Evolutionary conservation across 2,329 filamentous ascomycete species (phyloP).

Genomic region (Gliomastix tumulicola): DNA sequence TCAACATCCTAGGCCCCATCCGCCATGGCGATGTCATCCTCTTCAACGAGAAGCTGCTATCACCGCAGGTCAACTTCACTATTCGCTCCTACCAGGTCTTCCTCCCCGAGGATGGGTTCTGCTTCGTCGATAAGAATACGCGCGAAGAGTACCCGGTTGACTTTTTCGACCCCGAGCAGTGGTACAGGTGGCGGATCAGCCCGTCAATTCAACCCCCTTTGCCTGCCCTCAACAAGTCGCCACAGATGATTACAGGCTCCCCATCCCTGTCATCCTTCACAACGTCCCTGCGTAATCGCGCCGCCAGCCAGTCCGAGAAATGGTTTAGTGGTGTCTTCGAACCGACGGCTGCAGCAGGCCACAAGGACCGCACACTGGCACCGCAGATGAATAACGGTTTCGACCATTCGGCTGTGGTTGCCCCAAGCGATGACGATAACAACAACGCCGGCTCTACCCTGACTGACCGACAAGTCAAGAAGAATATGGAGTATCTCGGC

Average conservation of each 20-base stretch:
- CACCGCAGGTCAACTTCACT: constrained; percentile 88
- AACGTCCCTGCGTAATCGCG: constrained; percentile 34
- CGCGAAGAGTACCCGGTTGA: constrained; percentile 75
- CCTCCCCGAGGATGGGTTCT: constrained; percentile 78
- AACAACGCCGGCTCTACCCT: constrained; percentile 14
- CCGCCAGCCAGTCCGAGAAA: constrained; percentile 33
- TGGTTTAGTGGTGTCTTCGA: neutral
- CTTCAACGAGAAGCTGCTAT: constrained; percentile 81
- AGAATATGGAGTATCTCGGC: constrained; percentile 57
- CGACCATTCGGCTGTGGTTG: neutral
- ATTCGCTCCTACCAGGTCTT: constrained; percentile 81
- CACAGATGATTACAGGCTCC: constrained; percentile 17
- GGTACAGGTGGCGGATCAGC: constrained; percentile 71
- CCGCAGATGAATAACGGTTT: constrained; percentile 14
- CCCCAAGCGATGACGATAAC: no score
- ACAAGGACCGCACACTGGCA: constrained; percentile 31
- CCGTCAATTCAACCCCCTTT: constrained; percentile 67
- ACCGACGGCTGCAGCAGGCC: constrained; percentile 8
- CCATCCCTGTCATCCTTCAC: constrained; percentile 36
- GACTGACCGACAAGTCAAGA: constrained; percentile 16
- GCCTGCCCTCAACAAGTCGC: constrained; percentile 42
- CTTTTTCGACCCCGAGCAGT: constrained; percentile 74
- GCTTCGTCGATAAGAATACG: constrained; percentile 78
- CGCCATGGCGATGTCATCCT: constrained; percentile 90
- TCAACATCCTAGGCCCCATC: constrained; percentile 86